Evolutionary conservation across 805 yeast genomes (phyloP).

Genomic region (Torulaspora franciscae): DNA sequence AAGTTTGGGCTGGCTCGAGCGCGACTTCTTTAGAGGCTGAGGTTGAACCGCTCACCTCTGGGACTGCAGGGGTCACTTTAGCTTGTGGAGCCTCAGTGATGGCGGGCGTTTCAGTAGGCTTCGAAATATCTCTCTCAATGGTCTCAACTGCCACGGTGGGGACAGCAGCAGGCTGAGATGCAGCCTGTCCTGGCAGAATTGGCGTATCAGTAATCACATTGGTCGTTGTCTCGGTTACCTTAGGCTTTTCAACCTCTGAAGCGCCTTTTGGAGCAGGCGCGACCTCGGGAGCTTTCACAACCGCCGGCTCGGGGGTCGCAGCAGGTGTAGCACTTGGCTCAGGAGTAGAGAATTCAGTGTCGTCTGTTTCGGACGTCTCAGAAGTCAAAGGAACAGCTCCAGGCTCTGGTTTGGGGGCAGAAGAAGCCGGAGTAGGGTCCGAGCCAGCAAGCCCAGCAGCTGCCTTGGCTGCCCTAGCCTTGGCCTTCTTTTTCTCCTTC

Average conservation of each 20-base stretch:
- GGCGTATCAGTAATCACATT: neutral
- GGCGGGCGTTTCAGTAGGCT: conserved; percentile 7
- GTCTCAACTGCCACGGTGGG: conserved; percentile 6
- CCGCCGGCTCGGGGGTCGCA: neutral
- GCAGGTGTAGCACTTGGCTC: neutral
- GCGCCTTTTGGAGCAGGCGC: neutral
- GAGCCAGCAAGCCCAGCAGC: neutral
- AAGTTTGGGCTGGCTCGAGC: conserved; percentile 3
- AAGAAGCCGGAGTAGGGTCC: conserved; percentile 7
- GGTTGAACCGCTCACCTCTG: conserved; percentile 45
- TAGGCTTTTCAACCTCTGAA: neutral
- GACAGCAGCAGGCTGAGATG: conserved; percentile 2
- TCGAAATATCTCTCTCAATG: conserved; percentile 17
- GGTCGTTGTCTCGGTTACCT: neutral
- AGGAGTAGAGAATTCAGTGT: conserved; percentile 3
- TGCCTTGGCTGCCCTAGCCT: neutral
- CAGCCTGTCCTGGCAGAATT: too few species aligned
- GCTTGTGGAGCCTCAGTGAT: neutral
- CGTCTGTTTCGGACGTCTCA: conserved; percentile 1
- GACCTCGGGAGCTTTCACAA: neutral
- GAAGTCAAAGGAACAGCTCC: conserved; percentile 14
- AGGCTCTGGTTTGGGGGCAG: conserved; percentile 21
- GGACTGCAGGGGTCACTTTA: conserved; percentile 27
- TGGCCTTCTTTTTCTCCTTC: neutral
- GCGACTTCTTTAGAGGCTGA: conserved; percentile 12